Conservation (phyloP, 352 stramenopile species). For the Pythium biforme region DNA sequence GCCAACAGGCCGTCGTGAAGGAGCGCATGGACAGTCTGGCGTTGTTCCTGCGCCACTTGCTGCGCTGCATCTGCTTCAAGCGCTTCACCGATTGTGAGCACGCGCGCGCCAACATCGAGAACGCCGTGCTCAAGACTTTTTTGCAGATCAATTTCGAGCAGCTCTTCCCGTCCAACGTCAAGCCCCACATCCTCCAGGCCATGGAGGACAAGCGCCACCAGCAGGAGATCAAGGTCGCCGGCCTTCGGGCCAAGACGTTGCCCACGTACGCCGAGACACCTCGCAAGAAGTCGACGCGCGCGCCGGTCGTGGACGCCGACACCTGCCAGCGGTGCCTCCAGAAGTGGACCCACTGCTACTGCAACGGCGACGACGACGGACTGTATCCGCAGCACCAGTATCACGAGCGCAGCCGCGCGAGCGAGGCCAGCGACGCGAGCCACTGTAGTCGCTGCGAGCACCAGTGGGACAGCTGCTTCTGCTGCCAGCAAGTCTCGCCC, state of each 20-base stretch:
- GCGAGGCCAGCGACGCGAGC: constrained; percentile 59
- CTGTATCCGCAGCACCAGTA: constrained; percentile 39
- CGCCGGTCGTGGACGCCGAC: constrained; percentile 58
- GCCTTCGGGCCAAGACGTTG: constrained; percentile 52
- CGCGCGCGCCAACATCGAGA: constrained; percentile 64
- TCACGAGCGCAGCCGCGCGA: constrained; percentile 27
- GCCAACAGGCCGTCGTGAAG: constrained; percentile 63
- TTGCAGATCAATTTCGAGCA: constrained; percentile 68
- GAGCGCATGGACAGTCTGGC: constrained; percentile 84
- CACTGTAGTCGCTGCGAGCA: constrained; percentile 66
- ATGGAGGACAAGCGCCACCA: constrained; percentile 75
- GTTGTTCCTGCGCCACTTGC: constrained; percentile 73
- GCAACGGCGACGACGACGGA: constrained; percentile 77
- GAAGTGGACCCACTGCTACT: constrained; percentile 89
- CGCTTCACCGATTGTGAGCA: constrained; percentile 71
- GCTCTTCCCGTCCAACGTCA: constrained; percentile 53
- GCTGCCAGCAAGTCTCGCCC: constrained; percentile 70
- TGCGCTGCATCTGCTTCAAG: constrained; percentile 68
- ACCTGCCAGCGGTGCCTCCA: constrained; percentile 76
- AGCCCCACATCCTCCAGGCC: constrained; percentile 57
- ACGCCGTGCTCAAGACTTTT: constrained; percentile 72
- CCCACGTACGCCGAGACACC: constrained; percentile 38
- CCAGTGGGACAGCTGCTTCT: constrained; percentile 75
- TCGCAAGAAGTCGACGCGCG: constrained; percentile 26
- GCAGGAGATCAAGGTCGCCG: constrained; percentile 58